phyloP scores from a whole-genome alignment of 2,329 filamentous ascomycete genomes.

The Fragosphaeria purpurea region DNA sequence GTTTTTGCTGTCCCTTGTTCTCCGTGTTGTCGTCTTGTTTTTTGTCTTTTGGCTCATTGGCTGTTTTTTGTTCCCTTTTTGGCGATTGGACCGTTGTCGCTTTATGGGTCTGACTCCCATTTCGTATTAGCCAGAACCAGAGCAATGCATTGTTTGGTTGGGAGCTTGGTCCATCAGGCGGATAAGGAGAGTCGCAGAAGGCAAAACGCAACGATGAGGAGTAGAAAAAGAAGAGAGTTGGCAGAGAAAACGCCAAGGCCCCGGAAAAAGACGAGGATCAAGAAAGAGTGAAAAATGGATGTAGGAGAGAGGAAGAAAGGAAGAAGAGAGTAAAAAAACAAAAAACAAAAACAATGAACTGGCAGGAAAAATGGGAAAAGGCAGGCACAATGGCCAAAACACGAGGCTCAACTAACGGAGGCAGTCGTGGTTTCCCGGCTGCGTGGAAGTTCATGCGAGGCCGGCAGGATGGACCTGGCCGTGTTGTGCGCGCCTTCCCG shows the following conservation, averaged over 20 bases:
- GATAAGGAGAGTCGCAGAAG: constrained; percentile 1
- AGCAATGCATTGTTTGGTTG: constrained; percentile 4
- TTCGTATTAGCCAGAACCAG: constrained; percentile 6
- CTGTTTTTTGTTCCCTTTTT: no score
- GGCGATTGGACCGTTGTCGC: no score
- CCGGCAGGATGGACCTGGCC: constrained; percentile 1
- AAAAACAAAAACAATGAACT: background rate
- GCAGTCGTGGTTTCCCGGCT: constrained; percentile 4
- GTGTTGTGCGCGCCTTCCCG: background rate
- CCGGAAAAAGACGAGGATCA: background rate
- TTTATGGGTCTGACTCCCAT: background rate
- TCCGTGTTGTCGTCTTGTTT: no score
- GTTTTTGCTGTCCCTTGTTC: background rate
- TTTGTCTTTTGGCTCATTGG: no score
- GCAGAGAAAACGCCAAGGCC: no score
- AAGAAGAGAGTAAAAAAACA: background rate
- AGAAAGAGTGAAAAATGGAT: background rate
- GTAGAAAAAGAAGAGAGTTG: background rate
- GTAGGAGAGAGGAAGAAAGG: no score
- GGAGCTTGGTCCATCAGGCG: constrained; percentile 3
- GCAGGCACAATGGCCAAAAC: no score
- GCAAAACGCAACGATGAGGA: background rate
- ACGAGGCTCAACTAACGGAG: background rate
- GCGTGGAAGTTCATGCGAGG: constrained; percentile 7
- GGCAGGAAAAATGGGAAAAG: background rate